A percentile compares a stretch with the other conserved stretches of the same genome.
Evolutionary conservation across 1,139 yeast genomes (phyloP).

Genomic region (Yamadazyma atmosphaerica): DNA sequence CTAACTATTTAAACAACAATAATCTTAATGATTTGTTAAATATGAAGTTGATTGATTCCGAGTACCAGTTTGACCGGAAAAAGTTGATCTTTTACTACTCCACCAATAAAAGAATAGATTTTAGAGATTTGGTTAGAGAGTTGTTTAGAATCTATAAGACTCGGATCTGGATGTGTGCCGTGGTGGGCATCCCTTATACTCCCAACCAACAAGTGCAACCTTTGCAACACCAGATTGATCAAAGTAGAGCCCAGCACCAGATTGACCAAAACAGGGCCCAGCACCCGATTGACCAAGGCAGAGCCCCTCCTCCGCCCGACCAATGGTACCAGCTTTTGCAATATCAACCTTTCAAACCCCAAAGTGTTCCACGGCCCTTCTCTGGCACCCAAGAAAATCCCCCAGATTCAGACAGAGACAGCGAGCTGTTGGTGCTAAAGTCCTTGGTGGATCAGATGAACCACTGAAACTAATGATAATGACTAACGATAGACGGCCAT

Average conservation of each 20-base stretch:
- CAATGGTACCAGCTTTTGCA: conserved; percentile 6
- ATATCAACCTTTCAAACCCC: conserved; percentile 5
- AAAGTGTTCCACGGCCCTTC: conserved; percentile 1
- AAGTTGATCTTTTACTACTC: conserved; percentile 85
- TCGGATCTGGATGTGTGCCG: conserved; percentile 97
- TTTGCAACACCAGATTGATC: conserved; percentile 4
- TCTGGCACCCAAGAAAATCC: background rate
- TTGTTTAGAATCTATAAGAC: conserved; percentile 92
- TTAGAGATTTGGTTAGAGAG: conserved; percentile 89
- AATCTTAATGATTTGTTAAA: conserved; percentile 10
- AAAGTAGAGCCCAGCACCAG: no score
- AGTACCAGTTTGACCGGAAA: conserved; percentile 93
- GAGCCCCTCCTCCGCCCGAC: conserved; percentile 2
- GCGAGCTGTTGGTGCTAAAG: conserved; percentile 40
- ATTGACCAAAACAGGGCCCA: conserved; percentile 7
- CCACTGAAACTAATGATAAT: conserved; percentile 18
- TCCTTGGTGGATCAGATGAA: conserved; percentile 47
- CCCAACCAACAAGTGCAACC: conserved; percentile 5
- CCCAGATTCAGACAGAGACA: conserved; percentile 15
- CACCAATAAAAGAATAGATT: conserved; percentile 81
- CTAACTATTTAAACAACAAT: conserved; percentile 15
- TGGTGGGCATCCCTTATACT: conserved; percentile 37
- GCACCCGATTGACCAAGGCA: conserved; percentile 7
- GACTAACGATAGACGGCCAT: no score
- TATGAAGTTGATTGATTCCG: conserved; percentile 68